Conservation (phyloP, 129 eudicot species). For the Glebionis coronaria region DNA sequence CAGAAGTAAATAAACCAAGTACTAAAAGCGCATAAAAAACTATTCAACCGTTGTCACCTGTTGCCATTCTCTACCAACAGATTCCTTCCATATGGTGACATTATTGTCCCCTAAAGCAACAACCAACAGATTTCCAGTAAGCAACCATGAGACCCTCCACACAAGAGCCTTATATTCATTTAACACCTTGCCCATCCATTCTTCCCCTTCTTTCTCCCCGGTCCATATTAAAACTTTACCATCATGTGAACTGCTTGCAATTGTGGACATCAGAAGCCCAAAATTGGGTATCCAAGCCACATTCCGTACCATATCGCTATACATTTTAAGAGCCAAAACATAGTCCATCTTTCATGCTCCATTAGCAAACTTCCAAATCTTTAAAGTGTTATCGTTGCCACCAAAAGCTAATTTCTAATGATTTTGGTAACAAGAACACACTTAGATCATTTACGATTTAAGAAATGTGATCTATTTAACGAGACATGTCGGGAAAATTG, state of each 20-base stretch:
- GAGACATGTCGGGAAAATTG: too few relatives aligned
- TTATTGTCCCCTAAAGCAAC: conserved; percentile 40
- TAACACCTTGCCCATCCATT: conserved; percentile 37
- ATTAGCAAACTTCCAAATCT: too few relatives aligned
- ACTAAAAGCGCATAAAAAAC: too few relatives aligned
- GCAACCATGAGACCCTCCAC: conserved; percentile 42
- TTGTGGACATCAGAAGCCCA: conserved; percentile 34
- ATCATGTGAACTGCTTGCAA: conserved; percentile 39
- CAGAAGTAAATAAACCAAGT: too few relatives aligned
- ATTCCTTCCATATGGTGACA: conserved; percentile 41
- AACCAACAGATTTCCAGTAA: conserved; percentile 37
- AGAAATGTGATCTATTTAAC: too few relatives aligned
- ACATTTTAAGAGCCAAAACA: conserved; percentile 32
- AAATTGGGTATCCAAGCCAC: conserved; percentile 39
- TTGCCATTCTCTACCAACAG: conserved; percentile 39
- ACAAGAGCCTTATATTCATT: conserved; percentile 36
- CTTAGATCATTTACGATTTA: too few relatives aligned
- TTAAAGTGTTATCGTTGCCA: conserved; percentile 36
- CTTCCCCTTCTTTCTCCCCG: conserved; percentile 29
- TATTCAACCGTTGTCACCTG: conserved; percentile 30
- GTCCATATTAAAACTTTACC: conserved; percentile 39
- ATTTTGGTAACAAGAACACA: too few relatives aligned
- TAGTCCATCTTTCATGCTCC: conserved; percentile 33
- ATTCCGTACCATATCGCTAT: conserved; percentile 31
- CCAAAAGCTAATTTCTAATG: conserved; percentile 39